Base-by-base conservation (phyloP, 305 asterid species). In the Rubia balearica region DNA sequence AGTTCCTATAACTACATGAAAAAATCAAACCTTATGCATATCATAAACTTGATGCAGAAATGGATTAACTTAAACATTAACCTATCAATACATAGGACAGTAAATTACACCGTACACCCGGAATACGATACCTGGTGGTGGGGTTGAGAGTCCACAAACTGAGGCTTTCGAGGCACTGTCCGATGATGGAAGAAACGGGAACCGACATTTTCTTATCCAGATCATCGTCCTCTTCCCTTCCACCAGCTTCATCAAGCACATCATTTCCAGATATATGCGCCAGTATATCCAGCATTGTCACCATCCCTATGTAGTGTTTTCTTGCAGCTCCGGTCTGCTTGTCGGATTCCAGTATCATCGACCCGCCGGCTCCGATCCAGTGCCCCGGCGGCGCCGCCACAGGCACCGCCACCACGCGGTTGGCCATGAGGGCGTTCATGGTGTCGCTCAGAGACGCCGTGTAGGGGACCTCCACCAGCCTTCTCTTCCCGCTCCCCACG, bases 341-440 rank as follows among this genome's bases (percentile, higher is more conserved):
- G 78, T 93, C 98, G 71, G 90, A 62, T 80, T 91, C 96, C 78
- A 93, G 17, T 6, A 93, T 90, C 98, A 93, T 93, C 11, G 98
- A 89, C 4, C 98, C 98, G 0, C 98, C 98, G 16, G 98, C 96
- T 1, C 97, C 98, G n/a, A 93, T 93, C 96, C 95, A 93, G 22
- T 90, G 97, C 0, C 98, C 98, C 13, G 96, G 98, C 1, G 98
- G 98, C 14, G 98, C 96, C 19, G 97, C 98, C 83, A 90, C 97
- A 0, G 97, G 96, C 11, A 79, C 90, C 13, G 97, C 92, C 78
- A 80, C 73, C 41, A 93, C 81, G 38, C 85, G 76, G 82, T 88
- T 87, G 0, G 92, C 94, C 83, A 83, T 80, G 11, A 89, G 81
- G 61, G 89, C 80, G 79, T 90, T 90, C 79, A 89, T 87, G 0